These are phyloP conservation scores for Suhomyces terraborum DNA, from an alignment of 1,139 yeast species.

Conservation along the genomic window DNA sequence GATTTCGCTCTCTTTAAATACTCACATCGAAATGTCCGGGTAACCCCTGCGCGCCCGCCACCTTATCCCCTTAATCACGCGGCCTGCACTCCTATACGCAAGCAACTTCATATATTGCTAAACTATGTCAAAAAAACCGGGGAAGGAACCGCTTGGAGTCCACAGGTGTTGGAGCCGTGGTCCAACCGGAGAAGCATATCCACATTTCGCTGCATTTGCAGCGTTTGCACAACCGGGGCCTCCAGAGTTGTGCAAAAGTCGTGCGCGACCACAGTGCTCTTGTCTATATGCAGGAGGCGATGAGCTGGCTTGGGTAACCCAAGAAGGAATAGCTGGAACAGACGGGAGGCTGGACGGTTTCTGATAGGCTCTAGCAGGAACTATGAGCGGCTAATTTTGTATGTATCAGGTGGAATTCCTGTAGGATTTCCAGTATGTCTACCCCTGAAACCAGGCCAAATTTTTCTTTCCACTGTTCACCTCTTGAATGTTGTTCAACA, in stretches of 20 bases:
- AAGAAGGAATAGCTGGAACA: background rate
- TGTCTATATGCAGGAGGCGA: slow-evolving; percentile 9
- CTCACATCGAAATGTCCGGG: slow-evolving; percentile 30
- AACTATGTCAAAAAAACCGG: slow-evolving; percentile 7
- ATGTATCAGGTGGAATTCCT: background rate
- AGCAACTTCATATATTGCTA: slow-evolving; percentile 9
- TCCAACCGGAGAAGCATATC: too few relatives aligned
- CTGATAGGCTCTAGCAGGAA: background rate
- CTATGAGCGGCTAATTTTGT: background rate
- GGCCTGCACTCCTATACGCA: slow-evolving; percentile 5
- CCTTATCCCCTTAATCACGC: slow-evolving; percentile 75
- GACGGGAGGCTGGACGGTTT: background rate
- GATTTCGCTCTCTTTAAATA: slow-evolving; percentile 26
- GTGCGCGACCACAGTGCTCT: slow-evolving; percentile 2
- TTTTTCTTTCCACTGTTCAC: too few relatives aligned
- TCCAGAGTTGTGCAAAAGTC: slow-evolving; percentile 1
- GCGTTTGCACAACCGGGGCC: background rate
- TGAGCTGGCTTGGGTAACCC: slow-evolving; percentile 6
- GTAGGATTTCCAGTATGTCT: too few relatives aligned
- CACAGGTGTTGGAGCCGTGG: too few relatives aligned
- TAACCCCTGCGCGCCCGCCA: slow-evolving; percentile 58
- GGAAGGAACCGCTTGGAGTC: background rate
- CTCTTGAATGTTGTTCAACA: too few relatives aligned
- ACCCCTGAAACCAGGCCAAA: too few relatives aligned
- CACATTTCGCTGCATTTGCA: background rate